Evolutionary conservation across 2,329 filamentous ascomycete species (phyloP), one percentile per base, ranked within the genome.

Genomic region (Fusarium humuli): DNA sequence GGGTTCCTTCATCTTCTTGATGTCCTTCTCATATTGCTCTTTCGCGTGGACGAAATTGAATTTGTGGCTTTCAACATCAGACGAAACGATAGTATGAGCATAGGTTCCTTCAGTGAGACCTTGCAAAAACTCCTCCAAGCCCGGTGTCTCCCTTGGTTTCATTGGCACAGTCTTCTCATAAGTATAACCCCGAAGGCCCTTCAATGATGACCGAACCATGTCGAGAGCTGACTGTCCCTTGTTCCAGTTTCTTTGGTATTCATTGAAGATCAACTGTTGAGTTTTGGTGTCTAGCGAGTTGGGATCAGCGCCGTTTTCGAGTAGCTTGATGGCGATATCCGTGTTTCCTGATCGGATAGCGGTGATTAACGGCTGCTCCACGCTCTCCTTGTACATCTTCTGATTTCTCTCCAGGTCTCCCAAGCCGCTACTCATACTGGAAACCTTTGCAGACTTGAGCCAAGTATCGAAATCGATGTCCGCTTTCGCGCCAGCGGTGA

Each of bases 351-450:
- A 63, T 61, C 72, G 87, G 75, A 80, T 84, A 16, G 93, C 92
- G 6, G 84, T 61, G 12, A 94, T 82, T 16, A 96, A 80, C 0
- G 93, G 92, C 73, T 95, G 92, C 57, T 87, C 82, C 13, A 86
- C 75, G 2, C 72, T 76, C 8, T 77, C 64, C 6, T 82, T 77
- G 76, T 89, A 92, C 0, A 72, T 71, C 2, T 78, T 77, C 60
- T 84, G 79, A 57, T 89, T 89, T 0, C 77, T 52, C 23, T 91
- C 86, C 2, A 83, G 75, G 18, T 73, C 79, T 22, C 81, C 71
- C 5, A 83, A 74, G 4, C 73, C 70, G 11, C 34, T 53, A 2
- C 72, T 67, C 23, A 65, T 83, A 72, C 44, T 79, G 0, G 81
- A 81, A 37, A 87, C 77, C 66, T 84, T 84, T 14, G 82, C 84